Conservation (phyloP, 305 asterid genomes). For the Solanum chacoense region DNA sequence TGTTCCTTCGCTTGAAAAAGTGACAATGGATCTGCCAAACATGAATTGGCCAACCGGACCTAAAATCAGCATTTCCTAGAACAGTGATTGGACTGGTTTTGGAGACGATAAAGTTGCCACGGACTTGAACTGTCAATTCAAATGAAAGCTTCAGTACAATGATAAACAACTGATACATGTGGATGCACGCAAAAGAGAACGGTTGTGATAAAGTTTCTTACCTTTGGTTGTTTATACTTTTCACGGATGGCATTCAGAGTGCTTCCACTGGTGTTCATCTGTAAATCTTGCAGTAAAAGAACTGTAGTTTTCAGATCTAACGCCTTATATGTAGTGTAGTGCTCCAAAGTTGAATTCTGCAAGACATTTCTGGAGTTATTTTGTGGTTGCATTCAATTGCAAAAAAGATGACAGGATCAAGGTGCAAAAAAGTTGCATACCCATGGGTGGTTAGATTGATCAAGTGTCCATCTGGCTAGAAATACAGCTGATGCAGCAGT, state of each 20-base stretch:
- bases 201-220: conserved; percentile 3
- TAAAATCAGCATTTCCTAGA: conserved; percentile 25
- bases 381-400: background rate
- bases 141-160: conserved; percentile 7
- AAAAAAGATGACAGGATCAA: background rate
- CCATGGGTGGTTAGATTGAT: conserved; percentile 95
- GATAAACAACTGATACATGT: background rate
- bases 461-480: conserved; percentile 93
- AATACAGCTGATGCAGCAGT: conserved; percentile 91
- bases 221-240: conserved; percentile 85
- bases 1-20: background rate
- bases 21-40: background rate
- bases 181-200: background rate
- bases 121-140: conserved; percentile 56
- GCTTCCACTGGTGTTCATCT: conserved; percentile 43
- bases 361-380: conserved; percentile 1
- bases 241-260: conserved; percentile 57
- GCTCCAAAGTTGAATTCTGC: conserved; percentile 85
- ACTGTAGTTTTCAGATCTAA: conserved; percentile 54
- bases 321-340: conserved; percentile 59
- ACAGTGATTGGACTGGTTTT: conserved; percentile 42
- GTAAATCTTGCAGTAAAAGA: conserved; percentile 62
- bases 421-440: conserved; percentile 33
- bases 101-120: conserved; percentile 58
- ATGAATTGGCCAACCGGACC: background rate